Percentiles rank a stretch among this genome's conserved stretches.
These are phyloP conservation scores for Alternaria novae-zelandiae DNA, from an alignment of 2,329 filamentous ascomycete species.

Conservation along the genomic window DNA sequence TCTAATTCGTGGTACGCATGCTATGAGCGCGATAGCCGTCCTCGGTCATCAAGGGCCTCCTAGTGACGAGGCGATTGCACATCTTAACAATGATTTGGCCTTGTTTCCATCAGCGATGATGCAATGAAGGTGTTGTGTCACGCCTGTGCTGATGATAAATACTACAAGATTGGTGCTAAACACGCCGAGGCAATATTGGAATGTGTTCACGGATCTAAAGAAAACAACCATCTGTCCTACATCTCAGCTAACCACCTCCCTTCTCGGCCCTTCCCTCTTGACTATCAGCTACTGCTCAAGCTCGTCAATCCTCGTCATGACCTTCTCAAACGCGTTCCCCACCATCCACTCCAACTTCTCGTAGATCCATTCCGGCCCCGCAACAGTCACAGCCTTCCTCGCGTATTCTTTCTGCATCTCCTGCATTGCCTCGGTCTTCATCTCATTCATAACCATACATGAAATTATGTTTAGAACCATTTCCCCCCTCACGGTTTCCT, in stretches of 20 bases:
- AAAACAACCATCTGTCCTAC: not conserved
- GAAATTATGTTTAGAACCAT: not conserved
- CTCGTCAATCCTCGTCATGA: not conserved
- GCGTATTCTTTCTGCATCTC: not conserved
- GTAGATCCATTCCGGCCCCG: not conserved
- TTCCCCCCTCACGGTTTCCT: not conserved
- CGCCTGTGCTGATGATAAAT: not conserved
- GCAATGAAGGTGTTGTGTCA: not conserved
- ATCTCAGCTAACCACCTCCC: not conserved
- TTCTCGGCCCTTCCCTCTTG: not conserved
- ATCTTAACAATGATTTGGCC: not conserved
- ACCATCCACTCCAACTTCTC: not conserved
- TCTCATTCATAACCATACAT: not conserved
- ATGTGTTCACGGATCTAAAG: not conserved
- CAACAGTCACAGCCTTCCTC: not conserved
- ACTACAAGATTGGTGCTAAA: not conserved
- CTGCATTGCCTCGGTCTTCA: not conserved
- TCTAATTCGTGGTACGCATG: not conserved
- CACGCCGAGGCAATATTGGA: not conserved
- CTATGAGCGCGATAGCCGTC: not conserved
- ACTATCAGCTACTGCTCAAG: not conserved
- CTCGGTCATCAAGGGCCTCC: not conserved
- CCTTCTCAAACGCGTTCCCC: not conserved
- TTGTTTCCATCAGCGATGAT: not conserved
- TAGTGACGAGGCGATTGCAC: not conserved